These are phyloP conservation scores for Metroxylon sagu DNA, from an alignment of 176 grass and related monocot species.

Conservation along the genomic window DNA sequence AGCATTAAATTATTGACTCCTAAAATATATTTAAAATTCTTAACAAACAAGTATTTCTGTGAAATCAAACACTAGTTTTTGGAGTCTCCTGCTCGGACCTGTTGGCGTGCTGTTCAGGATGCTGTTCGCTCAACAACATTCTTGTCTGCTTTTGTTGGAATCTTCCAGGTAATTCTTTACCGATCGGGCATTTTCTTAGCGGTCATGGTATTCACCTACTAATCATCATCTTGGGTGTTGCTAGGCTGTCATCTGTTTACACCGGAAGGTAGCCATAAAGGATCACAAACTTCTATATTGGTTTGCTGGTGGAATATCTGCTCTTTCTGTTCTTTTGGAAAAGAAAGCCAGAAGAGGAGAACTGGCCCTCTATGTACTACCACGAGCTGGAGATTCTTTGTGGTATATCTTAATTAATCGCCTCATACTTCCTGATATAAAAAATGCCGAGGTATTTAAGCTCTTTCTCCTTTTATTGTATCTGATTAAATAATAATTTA, in stretches of 20 bases:
- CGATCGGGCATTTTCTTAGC: not conserved
- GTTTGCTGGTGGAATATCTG: conserved; percentile 78
- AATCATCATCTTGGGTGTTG: conserved; percentile 6
- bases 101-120: conserved; percentile 78
- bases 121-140: conserved; percentile 88
- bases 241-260: conserved; percentile 82
- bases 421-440: conserved; percentile 73
- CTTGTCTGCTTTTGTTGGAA: conserved; percentile 85
- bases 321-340: conserved; percentile 86
- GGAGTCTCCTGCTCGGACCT: conserved; percentile 77
- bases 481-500: too few species aligned
- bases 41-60: too few species aligned
- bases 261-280: conserved; percentile 78
- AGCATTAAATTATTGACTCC: too few species aligned
- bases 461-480: not conserved
- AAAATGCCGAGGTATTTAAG: conserved; percentile 71
- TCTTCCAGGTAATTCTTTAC: conserved; percentile 68
- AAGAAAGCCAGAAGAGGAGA: conserved; percentile 91
- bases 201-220: conserved; percentile 12
- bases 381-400: conserved; percentile 84
- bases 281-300: conserved; percentile 95
- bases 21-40: too few species aligned
- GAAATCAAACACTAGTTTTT: conserved; percentile 59
- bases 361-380: conserved; percentile 90
- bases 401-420: conserved; percentile 92